Base-by-base conservation (phyloP, 768 basidiomycete species). In the Fomitopsis pulvina region DNA sequence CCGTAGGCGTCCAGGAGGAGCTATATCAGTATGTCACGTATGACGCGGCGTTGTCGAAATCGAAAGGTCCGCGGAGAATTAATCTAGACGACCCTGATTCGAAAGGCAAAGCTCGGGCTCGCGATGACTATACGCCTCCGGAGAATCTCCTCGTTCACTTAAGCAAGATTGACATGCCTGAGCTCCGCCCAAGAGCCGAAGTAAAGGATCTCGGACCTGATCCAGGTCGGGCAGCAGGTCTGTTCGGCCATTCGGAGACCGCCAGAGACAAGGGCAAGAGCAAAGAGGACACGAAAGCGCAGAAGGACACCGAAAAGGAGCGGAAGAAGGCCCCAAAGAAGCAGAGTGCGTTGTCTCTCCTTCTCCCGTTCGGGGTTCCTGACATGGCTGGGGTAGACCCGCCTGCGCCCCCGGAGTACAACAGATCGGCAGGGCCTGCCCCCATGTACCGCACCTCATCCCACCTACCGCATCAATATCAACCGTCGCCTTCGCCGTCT, bases 121-220 rank as follows among this genome's bases (percentile, higher is more conserved):
- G 41, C 69, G 73, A 44, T 14, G 47, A 48, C 53, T 90, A 92
- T 60, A 66, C 70, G 2, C 87, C 89, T 1, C 89, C 87, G 0
- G 74, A 71, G 28, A 81, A 75, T 53, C 71, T 92, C 0, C 75
- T 74, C 0, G 74, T 92, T 1, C 88, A 92, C 63, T 66, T 92
- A 16, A 88, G 87, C 72, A 92, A 92, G 72, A 89, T 92, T 42
- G 72, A 83, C 12, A 91, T 92, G 80, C 89, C 88, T 0, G 89
- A 92, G 61, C 75, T 92, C 14, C 76, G 77, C 57, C 85, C 86
- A 2, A 76, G 73, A 52, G 59, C 71, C 26, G 14, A 50, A 48
- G 3, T 29, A 53, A 48, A 48, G 18, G 47, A 48, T 16, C 47
- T 25, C 30, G 24, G 25, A 22, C 54, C 32, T 28, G 26, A 42